Base-by-base conservation (phyloP, 2,329 filamentous ascomycete species). In the Sporothrix protearum region DNA sequence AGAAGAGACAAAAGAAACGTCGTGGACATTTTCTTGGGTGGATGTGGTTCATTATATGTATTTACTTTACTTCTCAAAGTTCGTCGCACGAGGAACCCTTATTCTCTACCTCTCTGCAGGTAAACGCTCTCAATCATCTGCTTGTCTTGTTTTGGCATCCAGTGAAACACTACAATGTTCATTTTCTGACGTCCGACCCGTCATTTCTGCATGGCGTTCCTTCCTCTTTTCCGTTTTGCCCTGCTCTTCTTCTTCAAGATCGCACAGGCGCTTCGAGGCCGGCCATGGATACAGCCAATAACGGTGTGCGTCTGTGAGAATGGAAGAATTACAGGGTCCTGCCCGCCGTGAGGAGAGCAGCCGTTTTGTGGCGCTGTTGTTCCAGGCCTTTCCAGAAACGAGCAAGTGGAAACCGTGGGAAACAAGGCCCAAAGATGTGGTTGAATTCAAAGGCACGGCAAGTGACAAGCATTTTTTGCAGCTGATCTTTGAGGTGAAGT, bases 251-350 rank as follows among this genome's bases (percentile, higher is more conserved):
- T 33, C 25, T 33, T 49, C 22, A 33, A 9, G 39, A 49, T 45
- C 25, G 63, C 45, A 66, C 63, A 66, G 63, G 63, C 63, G 63
- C 63, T 66, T 66, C 42, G 63, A 66, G 42, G 42, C 33, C 25
- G 25, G 14, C 42, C 25, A n/a, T 42, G 10, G 42, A 14, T 42
- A 33, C 63, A 47, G 2, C 63, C 42, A 66, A 47, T 66, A 7
- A 33, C 19, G 16, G 19, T 39, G 42, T 66, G 45, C 42, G 19
- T 30, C 63, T 49, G 36, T n/a, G 42, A 47, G 33, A 64, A 47
- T 47, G 19, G 19, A 47, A 8, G 45, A 39, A 16, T 30, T 75
- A 76, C 74, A 75, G 9, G 57, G 49, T 36, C 63, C 16, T 45
- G 63, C n/a, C 45, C 30, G 36, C 36, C 55, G n/a, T 45, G 59